phyloP scores from a whole-genome alignment of 164 flowering plant genomes.

The Tinospora cordifolia region DNA sequence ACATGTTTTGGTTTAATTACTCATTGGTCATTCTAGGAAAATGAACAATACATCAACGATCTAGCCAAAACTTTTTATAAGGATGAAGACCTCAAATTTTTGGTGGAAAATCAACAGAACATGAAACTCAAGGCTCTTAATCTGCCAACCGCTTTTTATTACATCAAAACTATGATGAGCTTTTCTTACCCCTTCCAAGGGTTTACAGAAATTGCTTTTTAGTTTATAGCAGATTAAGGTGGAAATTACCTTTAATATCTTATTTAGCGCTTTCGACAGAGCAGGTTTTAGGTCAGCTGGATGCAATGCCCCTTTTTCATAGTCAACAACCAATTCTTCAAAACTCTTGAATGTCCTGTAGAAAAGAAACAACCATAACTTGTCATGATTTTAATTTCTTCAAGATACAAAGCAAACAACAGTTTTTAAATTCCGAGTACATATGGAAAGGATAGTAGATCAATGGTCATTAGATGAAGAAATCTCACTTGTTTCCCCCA shows the following conservation, averaged over 20 bases:
- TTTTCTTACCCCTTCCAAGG: too few relatives aligned
- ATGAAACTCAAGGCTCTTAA: not conserved
- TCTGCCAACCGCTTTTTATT: not conserved
- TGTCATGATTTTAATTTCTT: not conserved
- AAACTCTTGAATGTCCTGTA: conserved; percentile 12
- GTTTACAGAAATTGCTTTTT: too few relatives aligned
- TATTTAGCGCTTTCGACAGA: conserved; percentile 73
- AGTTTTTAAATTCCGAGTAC: not conserved
- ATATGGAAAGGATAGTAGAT: not conserved
- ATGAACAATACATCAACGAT: too few relatives aligned
- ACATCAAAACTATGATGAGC: too few relatives aligned
- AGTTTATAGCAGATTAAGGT: too few relatives aligned
- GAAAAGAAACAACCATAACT: not conserved
- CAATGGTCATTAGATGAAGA: not conserved
- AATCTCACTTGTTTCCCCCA: conserved; percentile 29
- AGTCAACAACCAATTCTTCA: conserved; percentile 63
- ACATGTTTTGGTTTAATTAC: not conserved
- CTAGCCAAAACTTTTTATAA: not conserved
- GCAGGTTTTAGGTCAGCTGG: conserved; percentile 87
- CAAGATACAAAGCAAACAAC: not conserved
- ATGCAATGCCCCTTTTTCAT: conserved; percentile 58
- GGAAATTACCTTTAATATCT: conserved; percentile 56
- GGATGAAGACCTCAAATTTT: not conserved
- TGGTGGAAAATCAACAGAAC: not conserved
- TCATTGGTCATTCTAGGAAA: too few relatives aligned